A percentile compares a stretch with the other conserved stretches of the same genome.
Evolutionary conservation across 2,329 filamentous ascomycete species (phyloP).

Genomic region (Aspergillus sp.): DNA sequence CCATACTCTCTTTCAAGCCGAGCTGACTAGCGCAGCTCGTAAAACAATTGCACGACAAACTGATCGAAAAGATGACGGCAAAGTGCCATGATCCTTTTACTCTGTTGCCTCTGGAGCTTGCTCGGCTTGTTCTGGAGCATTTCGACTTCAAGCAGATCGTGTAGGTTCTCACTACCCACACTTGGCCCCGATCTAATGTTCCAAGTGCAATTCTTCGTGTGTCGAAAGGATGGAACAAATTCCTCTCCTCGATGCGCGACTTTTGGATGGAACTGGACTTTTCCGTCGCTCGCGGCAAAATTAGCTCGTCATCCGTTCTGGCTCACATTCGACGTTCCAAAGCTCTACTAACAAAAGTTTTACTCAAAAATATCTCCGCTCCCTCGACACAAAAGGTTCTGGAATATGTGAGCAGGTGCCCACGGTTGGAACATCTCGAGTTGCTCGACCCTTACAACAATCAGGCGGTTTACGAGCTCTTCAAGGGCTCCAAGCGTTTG

Average conservation of each 20-base stretch:
- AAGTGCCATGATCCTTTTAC: conserved; percentile 50
- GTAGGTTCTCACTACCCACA: conserved; percentile 26
- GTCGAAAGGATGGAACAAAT: conserved; percentile 55
- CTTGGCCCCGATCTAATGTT: not conserved
- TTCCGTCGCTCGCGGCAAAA: conserved; percentile 42
- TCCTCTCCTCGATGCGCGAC: conserved; percentile 47
- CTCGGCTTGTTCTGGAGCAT: conserved; percentile 51
- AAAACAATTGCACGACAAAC: conserved; percentile 48
- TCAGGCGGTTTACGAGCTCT: conserved; percentile 25
- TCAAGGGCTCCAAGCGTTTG: conserved; percentile 26
- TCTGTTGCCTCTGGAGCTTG: conserved; percentile 55
- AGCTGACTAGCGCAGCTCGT: conserved; percentile 35
- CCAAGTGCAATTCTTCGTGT: conserved; percentile 52
- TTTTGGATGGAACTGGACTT: conserved; percentile 58
- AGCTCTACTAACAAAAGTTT: conserved; percentile 32
- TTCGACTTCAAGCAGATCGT: conserved; percentile 54
- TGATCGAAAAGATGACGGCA: conserved; percentile 32
- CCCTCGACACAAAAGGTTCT: conserved; percentile 26
- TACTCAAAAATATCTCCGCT: conserved; percentile 28
- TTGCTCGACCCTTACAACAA: conserved; percentile 20
- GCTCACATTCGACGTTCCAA: conserved; percentile 37
- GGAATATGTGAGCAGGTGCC: conserved; percentile 35
- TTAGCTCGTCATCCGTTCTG: conserved; percentile 39
- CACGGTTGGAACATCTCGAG: conserved; percentile 33
- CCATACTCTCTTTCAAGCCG: not conserved